phyloP scores from a whole-genome alignment of 345 rosid genomes.

The Nephelium lappaceum region DNA sequence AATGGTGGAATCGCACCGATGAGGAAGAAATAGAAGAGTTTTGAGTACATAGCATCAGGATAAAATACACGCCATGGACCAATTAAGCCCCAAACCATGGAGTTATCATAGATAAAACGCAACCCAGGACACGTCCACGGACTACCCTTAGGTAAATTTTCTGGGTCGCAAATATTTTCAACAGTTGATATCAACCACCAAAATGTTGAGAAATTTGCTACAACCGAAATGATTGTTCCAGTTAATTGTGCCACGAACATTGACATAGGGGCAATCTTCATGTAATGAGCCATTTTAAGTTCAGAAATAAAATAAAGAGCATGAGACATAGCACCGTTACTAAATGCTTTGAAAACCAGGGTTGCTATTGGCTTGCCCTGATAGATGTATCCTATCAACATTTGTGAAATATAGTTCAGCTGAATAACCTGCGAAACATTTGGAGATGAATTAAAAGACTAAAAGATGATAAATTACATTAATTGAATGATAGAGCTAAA shows the following conservation, averaged over 20 bases:
- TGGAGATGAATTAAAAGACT: background rate
- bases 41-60: background rate
- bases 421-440: background rate
- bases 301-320: background rate
- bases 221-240: background rate
- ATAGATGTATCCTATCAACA: slow-evolving; percentile 5
- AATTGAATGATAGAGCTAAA: background rate
- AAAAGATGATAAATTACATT: too few species aligned
- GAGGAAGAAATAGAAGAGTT: background rate
- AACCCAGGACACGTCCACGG: slow-evolving; percentile 12
- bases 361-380: slow-evolving; percentile 16
- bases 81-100: slow-evolving; percentile 17
- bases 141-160: slow-evolving; percentile 13
- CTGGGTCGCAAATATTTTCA: background rate
- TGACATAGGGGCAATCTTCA: background rate
- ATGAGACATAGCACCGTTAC: background rate
- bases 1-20: slow-evolving; percentile 1
- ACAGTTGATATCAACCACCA: slow-evolving; percentile 17
- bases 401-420: background rate
- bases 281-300: background rate
- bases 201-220: background rate
- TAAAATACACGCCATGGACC: slow-evolving; percentile 15
- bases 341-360: background rate
- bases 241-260: slow-evolving; percentile 4
- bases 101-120: background rate